Percentiles rank a stretch among this genome's conserved stretches.
Conservation (phyloP, 805 yeast genomes). For the Pichia deserticola region DNA sequence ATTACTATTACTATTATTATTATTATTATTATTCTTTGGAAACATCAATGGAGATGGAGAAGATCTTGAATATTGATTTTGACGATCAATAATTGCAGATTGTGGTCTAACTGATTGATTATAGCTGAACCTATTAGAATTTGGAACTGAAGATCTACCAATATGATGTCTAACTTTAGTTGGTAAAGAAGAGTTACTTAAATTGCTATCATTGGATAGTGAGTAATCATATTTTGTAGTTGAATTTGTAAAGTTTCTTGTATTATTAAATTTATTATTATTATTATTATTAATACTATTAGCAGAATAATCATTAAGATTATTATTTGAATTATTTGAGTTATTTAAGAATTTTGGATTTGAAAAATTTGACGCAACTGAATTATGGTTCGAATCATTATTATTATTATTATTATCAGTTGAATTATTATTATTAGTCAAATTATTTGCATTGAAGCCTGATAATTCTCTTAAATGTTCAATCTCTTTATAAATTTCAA, state of each 20-base stretch:
- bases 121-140: slow-evolving; percentile 1
- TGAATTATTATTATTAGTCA: background rate
- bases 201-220: background rate
- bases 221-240: background rate
- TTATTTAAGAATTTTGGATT: background rate
- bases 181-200: background rate
- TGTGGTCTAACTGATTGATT: slow-evolving; percentile 13
- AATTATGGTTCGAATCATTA: too few species aligned
- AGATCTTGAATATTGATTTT: background rate
- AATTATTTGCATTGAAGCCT: background rate
- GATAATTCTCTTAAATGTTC: slow-evolving; percentile 47
- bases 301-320: too few species aligned
- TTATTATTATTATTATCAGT: too few species aligned
- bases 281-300: background rate
- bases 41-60: slow-evolving; percentile 1
- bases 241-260: background rate
- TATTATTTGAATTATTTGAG: too few species aligned
- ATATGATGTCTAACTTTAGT: background rate
- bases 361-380: background rate
- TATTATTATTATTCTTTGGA: too few species aligned
- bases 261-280: too few species aligned
- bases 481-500: slow-evolving; percentile 84
- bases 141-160: background rate
- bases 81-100: slow-evolving; percentile 8
- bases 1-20: too few species aligned